A percentile compares a stretch with the other conserved stretches of the same genome.
Evolutionary conservation across 129 eudicot genomes (phyloP).

Genomic region (Apium graveolens): DNA sequence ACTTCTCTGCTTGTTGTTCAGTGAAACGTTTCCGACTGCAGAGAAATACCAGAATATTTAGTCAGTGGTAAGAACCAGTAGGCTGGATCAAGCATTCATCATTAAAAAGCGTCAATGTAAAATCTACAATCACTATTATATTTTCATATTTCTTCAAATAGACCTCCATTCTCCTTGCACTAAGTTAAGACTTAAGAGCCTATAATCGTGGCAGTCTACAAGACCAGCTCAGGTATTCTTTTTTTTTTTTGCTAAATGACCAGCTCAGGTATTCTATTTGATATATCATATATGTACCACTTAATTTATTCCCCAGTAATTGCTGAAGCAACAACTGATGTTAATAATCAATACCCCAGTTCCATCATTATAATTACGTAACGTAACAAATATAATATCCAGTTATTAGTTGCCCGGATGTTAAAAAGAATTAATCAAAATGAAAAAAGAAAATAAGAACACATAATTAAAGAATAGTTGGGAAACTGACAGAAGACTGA

Average conservation of each 20-base stretch:
- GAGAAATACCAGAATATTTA: conserved; percentile 13
- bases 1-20: conserved; percentile 59
- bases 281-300: background rate
- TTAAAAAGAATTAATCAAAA: no score
- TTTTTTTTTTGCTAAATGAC: no score
- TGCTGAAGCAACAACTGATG: background rate
- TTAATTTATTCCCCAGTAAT: no score
- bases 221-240: background rate
- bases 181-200: background rate
- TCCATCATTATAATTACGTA: background rate
- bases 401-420: background rate
- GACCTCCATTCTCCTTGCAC: background rate
- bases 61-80: background rate
- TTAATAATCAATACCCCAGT: background rate
- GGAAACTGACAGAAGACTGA: background rate
- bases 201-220: no score
- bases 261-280: background rate
- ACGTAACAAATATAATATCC: background rate
- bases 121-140: background rate
- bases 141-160: background rate
- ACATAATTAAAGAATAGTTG: background rate
- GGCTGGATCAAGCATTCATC: background rate
- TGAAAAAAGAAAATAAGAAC: background rate
- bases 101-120: background rate
- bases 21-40: conserved; percentile 56